Percentiles rank a stretch among this genome's conserved stretches.
Evolutionary conservation across 2,329 filamentous ascomycete species (phyloP).

Genomic region (Eutypa lata): DNA sequence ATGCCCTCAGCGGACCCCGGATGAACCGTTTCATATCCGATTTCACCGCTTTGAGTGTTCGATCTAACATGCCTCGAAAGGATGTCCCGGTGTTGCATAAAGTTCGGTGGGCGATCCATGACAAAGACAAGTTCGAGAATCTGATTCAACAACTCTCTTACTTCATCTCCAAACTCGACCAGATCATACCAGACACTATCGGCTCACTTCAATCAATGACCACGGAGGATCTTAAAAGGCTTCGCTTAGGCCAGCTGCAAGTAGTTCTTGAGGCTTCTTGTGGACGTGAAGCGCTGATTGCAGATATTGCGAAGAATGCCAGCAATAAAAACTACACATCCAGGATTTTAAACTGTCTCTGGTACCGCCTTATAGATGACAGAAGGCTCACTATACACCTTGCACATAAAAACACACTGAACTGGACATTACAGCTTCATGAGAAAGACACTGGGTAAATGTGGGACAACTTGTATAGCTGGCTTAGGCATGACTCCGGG

Average conservation of each 20-base stretch:
- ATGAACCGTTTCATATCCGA: not conserved
- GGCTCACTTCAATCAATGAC: not conserved
- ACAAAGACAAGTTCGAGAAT: conserved; percentile 15
- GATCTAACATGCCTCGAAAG: not conserved
- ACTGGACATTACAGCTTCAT: conserved; percentile 2
- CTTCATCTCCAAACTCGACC: conserved; percentile 13
- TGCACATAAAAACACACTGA: conserved; percentile 6
- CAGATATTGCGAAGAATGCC: not conserved
- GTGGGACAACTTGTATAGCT: not conserved
- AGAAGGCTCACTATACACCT: conserved; percentile 2
- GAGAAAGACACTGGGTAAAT: not conserved
- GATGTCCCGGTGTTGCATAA: not conserved
- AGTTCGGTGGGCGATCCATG: conserved; percentile 12
- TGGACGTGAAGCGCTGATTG: not conserved
- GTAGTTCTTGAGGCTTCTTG: not conserved
- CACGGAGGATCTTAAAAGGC: not conserved
- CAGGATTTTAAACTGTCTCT: conserved; percentile 6
- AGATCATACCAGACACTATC: not conserved
- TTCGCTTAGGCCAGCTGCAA: not conserved
- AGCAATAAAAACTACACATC: not conserved
- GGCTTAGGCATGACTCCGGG: not conserved
- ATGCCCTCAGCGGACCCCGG: not conserved
- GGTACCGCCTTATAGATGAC: conserved; percentile 13
- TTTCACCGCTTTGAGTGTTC: not conserved
- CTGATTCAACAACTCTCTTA: conserved; percentile 10